Evolutionary conservation across 331 rosid genomes (phyloP), one percentile per base, ranked within the genome.

Genomic region (Quercus lobata): DNA sequence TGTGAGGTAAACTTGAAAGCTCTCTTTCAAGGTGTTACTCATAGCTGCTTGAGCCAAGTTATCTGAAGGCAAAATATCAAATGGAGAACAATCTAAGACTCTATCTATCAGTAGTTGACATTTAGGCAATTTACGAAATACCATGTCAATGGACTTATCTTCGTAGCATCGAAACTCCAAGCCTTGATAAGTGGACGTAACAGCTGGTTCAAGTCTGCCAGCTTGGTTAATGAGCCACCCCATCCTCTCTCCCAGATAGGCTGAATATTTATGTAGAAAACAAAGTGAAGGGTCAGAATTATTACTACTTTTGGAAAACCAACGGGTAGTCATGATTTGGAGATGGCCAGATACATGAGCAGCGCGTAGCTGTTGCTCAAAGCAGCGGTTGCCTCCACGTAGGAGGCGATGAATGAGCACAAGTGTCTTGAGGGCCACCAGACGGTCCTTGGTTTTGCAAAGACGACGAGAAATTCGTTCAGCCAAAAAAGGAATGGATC

Each of bases 151-250:
- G 29, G 84, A 84, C 70, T 81, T 88, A 21, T 88, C 92, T 74
- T 86, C 87, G 16, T 88, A 88, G 55, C 88, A 68, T 25, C 88
- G 35, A 68, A 84, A 88, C 25, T 84, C 87, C 57, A 84, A 68
- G 21, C 90, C 86, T 75, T 84, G 80, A 14, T 49, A 18, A 49
- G 54, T 12, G 18, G 88, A 84, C 88, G 86, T 73, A 5, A 78
- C 60, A 14, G 54, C 54, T 3, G 92, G 92, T 24, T 88, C 90
- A 35, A 88, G 92, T 76, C 82, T 88, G 25, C 92, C 92, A 12
- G 90, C 92, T 84, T 86, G 92, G 71, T 88, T 88, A 32, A 88
- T 86, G 18, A 80, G 77, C 92, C 92, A 88, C 32, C 78, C 79
- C 92, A 88, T 82, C 80, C 92, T 82, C 57, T 86, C 92, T 82